Conservation (phyloP, 148 eudicot genomes). For the Silene latifolia region DNA sequence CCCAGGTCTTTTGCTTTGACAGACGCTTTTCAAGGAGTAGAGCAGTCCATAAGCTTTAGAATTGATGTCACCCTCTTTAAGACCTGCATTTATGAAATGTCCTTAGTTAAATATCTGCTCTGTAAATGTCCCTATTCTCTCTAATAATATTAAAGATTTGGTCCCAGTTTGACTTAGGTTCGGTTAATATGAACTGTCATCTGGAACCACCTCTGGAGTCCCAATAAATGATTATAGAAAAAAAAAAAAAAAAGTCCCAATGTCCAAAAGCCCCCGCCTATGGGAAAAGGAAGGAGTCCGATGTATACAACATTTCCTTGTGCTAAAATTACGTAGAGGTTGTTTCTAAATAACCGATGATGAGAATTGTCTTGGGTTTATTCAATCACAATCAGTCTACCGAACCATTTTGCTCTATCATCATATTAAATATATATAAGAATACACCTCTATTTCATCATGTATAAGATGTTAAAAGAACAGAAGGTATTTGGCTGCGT, state of each 20-base stretch:
- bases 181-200: neutral
- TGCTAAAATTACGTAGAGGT: neutral
- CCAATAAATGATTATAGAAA: too few relatives aligned
- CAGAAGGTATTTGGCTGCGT: too few relatives aligned
- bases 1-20: slow-evolving; percentile 61
- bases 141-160: neutral
- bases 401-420: neutral
- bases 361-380: too few relatives aligned
- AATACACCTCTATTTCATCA: too few relatives aligned
- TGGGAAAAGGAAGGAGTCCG: too few relatives aligned
- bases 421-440: too few relatives aligned
- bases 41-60: slow-evolving; percentile 57
- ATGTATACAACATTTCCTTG: too few relatives aligned
- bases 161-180: neutral
- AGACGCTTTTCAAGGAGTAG: slow-evolving; percentile 52
- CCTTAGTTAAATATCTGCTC: neutral
- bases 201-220: neutral
- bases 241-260: too few relatives aligned
- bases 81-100: slow-evolving; percentile 33
- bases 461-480: too few relatives aligned
- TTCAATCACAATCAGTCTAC: too few relatives aligned
- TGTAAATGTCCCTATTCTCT: neutral
- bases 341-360: too few relatives aligned
- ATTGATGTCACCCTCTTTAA: slow-evolving; percentile 24
- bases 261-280: too few relatives aligned